These are phyloP conservation scores for Rhynchospora tenuis DNA, from an alignment of 176 grass and related monocot species.

Conservation along the genomic window DNA sequence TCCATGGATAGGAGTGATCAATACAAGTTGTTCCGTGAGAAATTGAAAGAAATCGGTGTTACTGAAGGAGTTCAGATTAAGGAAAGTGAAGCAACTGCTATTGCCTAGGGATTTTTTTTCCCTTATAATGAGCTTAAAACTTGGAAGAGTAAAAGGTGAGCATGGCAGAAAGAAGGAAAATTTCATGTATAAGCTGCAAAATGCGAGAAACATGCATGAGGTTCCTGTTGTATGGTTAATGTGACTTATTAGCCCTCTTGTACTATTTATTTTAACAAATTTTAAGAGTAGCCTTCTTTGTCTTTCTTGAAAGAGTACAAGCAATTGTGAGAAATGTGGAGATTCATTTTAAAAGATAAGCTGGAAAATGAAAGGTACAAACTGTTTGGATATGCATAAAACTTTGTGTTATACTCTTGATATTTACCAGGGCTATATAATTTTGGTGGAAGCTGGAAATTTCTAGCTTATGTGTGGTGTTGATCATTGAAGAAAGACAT, in stretches of 20 bases:
- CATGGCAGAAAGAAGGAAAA: background rate
- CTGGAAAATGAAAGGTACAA: no score
- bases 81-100: background rate
- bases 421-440: no score
- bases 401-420: no score
- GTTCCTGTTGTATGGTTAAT: background rate
- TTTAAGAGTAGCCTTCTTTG: no score
- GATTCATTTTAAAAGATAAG: no score
- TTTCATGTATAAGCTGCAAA: background rate
- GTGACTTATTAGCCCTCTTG: background rate
- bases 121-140: background rate
- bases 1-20: slow-evolving; percentile 32
- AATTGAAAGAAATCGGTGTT: background rate
- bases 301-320: no score
- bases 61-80: background rate
- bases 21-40: background rate
- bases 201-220: background rate
- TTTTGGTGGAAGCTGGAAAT: no score
- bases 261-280: background rate
- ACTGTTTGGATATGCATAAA: no score
- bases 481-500: no score
- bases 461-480: no score
- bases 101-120: background rate
- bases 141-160: background rate
- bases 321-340: no score